Conservation (phyloP, 2,329 filamentous ascomycete species). For the Penicillium olsonii region DNA sequence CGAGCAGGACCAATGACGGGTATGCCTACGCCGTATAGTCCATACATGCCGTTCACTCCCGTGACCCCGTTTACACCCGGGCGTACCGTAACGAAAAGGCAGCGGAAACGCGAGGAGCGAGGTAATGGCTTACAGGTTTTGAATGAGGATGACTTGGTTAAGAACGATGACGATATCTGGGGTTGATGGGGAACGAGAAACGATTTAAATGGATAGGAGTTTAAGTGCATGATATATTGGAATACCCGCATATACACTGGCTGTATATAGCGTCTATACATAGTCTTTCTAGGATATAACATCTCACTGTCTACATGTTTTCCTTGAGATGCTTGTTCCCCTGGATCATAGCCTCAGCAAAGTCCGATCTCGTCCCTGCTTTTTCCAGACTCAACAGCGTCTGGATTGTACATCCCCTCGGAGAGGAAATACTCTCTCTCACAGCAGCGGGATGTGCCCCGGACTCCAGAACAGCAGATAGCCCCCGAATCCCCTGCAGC, state of each 20-base stretch:
- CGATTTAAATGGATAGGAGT: conserved; percentile 21
- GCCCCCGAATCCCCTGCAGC: conserved; percentile 61
- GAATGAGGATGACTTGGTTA: conserved; percentile 50
- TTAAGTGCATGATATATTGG: conserved; percentile 31
- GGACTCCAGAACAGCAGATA: conserved; percentile 57
- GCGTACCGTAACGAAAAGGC: conserved; percentile 46
- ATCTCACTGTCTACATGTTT: conserved; percentile 3
- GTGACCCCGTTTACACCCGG: conserved; percentile 53
- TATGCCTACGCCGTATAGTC: conserved; percentile 52
- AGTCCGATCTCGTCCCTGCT: conserved; percentile 55
- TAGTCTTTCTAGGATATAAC: not conserved
- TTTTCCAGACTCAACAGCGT: conserved; percentile 62
- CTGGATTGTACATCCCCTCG: conserved; percentile 64
- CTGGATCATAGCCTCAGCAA: conserved; percentile 53
- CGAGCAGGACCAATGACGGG: conserved; percentile 47
- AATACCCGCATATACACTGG: conserved; percentile 45
- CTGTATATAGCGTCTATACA: conserved; percentile 35
- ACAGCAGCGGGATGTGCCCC: conserved; percentile 63
- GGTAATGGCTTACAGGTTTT: conserved; percentile 47
- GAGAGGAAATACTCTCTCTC: conserved; percentile 63
- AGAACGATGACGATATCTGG: conserved; percentile 50
- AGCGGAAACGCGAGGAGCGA: conserved; percentile 44
- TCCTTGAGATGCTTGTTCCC: conserved; percentile 32
- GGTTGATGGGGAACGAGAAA: conserved; percentile 23
- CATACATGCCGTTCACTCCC: conserved; percentile 54